phyloP scores from a whole-genome alignment of 257 asterid species.

The Solanum etuberosum region DNA sequence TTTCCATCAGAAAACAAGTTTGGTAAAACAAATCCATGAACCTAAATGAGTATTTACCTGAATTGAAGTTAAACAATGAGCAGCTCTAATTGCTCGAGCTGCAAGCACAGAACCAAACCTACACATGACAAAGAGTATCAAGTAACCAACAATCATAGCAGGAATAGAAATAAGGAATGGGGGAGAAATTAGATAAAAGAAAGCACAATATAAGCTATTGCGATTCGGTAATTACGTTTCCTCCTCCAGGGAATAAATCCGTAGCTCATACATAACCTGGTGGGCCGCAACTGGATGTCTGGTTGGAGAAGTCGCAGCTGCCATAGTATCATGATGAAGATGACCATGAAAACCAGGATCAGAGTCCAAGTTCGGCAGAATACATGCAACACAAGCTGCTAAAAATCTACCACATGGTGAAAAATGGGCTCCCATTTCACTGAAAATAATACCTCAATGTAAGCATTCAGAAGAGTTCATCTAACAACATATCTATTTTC shows the following conservation, averaged over 20 bases:
- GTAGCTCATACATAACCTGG: constrained; percentile 84
- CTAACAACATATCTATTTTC: not conserved
- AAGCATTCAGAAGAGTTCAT: not conserved
- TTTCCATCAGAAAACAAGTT: not conserved
- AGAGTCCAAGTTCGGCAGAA: constrained; percentile 58
- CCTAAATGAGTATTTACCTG: constrained; percentile 50
- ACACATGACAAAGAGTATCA: constrained; percentile 4
- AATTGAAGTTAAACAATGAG: constrained; percentile 97
- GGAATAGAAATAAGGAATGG: not conserved
- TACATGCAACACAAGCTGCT: constrained; percentile 96
- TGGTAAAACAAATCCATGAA: not conserved
- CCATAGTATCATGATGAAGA: constrained; percentile 49
- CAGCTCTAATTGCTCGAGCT: constrained; percentile 96
- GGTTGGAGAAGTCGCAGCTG: constrained; percentile 84
- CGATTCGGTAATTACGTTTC: constrained; percentile 51
- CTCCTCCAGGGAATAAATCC: constrained; percentile 91
- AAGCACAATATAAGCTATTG: not conserved
- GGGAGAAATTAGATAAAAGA: not conserved
- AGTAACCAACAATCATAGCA: constrained; percentile 4
- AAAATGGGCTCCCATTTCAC: constrained; percentile 98
- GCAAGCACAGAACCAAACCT: constrained; percentile 83
- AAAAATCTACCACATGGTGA: constrained; percentile 94
- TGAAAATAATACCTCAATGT: constrained; percentile 8
- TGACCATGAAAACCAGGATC: constrained; percentile 67
- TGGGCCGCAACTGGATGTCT: constrained; percentile 88